Evolutionary conservation across 1,284 basidiomycete genomes (phyloP).

Genomic region (Tilletia walkeri): DNA sequence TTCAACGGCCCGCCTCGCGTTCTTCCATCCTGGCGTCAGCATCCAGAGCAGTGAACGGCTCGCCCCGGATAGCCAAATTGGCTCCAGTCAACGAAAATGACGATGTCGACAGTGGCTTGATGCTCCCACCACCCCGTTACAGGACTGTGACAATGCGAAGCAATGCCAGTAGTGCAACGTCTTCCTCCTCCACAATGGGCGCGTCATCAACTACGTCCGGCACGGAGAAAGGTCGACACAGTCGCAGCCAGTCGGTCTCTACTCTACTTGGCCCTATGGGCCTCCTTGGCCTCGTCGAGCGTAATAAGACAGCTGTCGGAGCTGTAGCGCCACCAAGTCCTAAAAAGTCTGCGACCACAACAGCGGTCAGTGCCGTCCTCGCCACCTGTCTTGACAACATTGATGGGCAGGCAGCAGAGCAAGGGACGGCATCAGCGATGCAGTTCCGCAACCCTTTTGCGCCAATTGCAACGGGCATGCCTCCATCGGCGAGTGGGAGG

Average conservation of each 20-base stretch:
- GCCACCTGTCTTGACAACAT: conserved; percentile 11
- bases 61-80: background rate
- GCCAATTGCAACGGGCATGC: background rate
- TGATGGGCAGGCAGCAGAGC: background rate
- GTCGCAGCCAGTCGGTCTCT: background rate
- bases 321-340: background rate
- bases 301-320: background rate
- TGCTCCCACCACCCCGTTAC: conserved; percentile 2
- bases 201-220: background rate
- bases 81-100: conserved; percentile 10
- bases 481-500: background rate
- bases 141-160: background rate
- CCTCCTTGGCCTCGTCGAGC: background rate
- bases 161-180: background rate
- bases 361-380: conserved; percentile 3
- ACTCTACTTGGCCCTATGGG: background rate
- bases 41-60: background rate
- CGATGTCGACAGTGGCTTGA: background rate
- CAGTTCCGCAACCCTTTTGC: conserved; percentile 11
- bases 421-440: background rate
- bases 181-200: background rate
- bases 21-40: conserved; percentile 1
- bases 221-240: background rate
- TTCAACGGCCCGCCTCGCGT: conserved; percentile 2
- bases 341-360: background rate